phyloP scores from a whole-genome alignment of 2,329 filamentous ascomycete species.

The Cucurbitaria berberidis region DNA sequence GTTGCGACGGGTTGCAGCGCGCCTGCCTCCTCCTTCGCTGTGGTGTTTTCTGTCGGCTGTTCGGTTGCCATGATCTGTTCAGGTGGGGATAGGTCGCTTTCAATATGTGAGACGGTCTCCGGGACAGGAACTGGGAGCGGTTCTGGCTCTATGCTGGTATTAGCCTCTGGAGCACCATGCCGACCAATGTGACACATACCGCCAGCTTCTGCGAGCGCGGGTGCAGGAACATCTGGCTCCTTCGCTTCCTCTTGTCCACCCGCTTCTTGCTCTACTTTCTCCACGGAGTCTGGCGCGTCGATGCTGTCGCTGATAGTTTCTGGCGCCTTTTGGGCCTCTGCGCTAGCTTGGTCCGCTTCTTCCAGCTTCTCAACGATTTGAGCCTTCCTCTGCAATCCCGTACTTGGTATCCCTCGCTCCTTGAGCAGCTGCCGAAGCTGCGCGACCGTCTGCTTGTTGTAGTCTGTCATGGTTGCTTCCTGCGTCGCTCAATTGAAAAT shows the following conservation, averaged over 20 bases:
- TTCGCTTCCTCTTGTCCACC: not conserved
- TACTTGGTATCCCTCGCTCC: constrained; percentile 53
- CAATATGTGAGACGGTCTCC: constrained; percentile 31
- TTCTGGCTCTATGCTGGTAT: constrained; percentile 12
- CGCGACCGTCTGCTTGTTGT: constrained; percentile 55
- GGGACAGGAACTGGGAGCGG: constrained; percentile 13
- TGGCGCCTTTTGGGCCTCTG: constrained; percentile 13
- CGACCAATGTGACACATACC: constrained; percentile 17
- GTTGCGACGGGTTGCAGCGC: constrained; percentile 19
- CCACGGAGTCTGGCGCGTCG: constrained; percentile 12
- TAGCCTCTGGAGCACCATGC: not conserved
- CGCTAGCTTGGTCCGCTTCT: constrained; percentile 28
- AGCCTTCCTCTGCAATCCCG: constrained; percentile 56
- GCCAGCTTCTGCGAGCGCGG: constrained; percentile 29
- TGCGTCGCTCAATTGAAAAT: not conserved
- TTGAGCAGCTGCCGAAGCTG: constrained; percentile 56
- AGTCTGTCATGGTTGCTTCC: constrained; percentile 46
- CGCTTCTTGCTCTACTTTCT: constrained; percentile 10
- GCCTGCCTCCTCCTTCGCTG: constrained; percentile 22
- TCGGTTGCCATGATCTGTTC: constrained; percentile 18
- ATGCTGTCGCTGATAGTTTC: constrained; percentile 3
- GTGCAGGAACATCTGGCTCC: constrained; percentile 8
- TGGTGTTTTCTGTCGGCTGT: constrained; percentile 21
- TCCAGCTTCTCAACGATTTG: constrained; percentile 56
- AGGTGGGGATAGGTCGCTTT: constrained; percentile 24